Conservation (phyloP, 2,329 filamentous ascomycete genomes). For the Diaporthe citrichinensis region DNA sequence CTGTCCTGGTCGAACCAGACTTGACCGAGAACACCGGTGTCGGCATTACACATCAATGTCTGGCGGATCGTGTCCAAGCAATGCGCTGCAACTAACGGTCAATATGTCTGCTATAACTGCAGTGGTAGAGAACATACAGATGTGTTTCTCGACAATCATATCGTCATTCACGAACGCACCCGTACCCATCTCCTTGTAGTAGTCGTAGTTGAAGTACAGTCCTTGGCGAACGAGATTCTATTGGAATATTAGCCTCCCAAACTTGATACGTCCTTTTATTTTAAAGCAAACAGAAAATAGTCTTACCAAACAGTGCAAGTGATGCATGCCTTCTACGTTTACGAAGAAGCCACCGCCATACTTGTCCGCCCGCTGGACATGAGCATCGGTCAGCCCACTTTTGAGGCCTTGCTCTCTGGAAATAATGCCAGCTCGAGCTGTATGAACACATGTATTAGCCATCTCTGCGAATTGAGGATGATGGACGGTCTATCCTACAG, state of each 20-base stretch:
- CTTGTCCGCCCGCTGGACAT: constrained; percentile 67
- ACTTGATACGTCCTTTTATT: background rate
- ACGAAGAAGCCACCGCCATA: constrained; percentile 72
- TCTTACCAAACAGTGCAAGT: constrained; percentile 69
- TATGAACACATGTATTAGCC: constrained; percentile 48
- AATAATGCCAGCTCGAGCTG: constrained; percentile 64
- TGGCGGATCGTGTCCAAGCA: constrained; percentile 74
- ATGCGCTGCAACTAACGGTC: constrained; percentile 58
- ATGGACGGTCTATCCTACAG: constrained; percentile 54
- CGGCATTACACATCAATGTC: constrained; percentile 74
- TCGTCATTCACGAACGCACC: constrained; percentile 71
- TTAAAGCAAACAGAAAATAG: background rate
- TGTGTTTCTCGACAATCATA: constrained; percentile 67
- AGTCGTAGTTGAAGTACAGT: constrained; percentile 71
- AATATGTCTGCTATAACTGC: fast-evolving
- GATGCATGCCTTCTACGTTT: constrained; percentile 70
- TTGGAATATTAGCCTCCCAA: background rate
- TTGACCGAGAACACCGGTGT: constrained; percentile 72
- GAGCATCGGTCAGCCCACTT: constrained; percentile 66
- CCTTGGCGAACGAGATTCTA: constrained; percentile 71
- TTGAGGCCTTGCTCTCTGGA: constrained; percentile 61
- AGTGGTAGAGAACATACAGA: constrained; percentile 60
- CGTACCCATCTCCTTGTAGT: constrained; percentile 64
- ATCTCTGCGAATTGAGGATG: background rate
- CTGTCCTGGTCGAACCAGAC: constrained; percentile 67